A percentile compares a stretch with the other conserved stretches of the same genome.
These are phyloP conservation scores for Triticum turgidum DNA, from an alignment of 176 grass and related monocot genomes.

Conservation along the genomic window DNA sequence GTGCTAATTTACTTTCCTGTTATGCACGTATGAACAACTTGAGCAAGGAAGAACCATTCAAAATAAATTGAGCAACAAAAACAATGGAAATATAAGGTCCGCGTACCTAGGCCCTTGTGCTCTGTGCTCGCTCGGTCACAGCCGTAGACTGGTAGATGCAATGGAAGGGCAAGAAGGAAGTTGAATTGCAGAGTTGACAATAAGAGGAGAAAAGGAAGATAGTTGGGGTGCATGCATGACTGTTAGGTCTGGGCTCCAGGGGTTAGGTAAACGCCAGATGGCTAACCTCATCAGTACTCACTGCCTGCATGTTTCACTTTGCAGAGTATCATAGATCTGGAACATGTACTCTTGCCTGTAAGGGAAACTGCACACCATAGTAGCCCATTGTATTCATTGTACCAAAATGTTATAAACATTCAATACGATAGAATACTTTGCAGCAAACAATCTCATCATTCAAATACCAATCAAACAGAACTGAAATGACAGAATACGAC, in stretches of 20 bases:
- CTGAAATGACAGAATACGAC: background rate
- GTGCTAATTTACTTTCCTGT: background rate
- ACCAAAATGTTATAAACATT: background rate
- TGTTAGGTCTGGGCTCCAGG: constrained; percentile 38
- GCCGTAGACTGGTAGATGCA: constrained; percentile 23
- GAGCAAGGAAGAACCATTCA: constrained; percentile 5
- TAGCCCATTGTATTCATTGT: background rate
- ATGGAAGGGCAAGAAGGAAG: constrained; percentile 14
- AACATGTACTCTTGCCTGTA: background rate
- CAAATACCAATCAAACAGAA: background rate
- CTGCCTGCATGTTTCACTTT: constrained; percentile 10
- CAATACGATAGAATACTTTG: background rate
- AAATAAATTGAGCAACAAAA: background rate
- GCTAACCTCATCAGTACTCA: constrained; percentile 14
- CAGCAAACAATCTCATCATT: background rate
- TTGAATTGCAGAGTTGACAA: constrained; percentile 11
- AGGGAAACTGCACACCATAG: background rate
- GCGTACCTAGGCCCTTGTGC: background rate
- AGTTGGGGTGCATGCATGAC: constrained; percentile 35
- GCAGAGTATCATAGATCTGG: background rate
- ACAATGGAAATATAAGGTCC: constrained; percentile 1
- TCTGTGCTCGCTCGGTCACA: constrained; percentile 18
- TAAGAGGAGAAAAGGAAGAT: constrained; percentile 27
- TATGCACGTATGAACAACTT: background rate
- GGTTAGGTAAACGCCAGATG: constrained; percentile 8